Conservation (phyloP, 352 stramenopile genomes). For the Phytopythium delawarense region DNA sequence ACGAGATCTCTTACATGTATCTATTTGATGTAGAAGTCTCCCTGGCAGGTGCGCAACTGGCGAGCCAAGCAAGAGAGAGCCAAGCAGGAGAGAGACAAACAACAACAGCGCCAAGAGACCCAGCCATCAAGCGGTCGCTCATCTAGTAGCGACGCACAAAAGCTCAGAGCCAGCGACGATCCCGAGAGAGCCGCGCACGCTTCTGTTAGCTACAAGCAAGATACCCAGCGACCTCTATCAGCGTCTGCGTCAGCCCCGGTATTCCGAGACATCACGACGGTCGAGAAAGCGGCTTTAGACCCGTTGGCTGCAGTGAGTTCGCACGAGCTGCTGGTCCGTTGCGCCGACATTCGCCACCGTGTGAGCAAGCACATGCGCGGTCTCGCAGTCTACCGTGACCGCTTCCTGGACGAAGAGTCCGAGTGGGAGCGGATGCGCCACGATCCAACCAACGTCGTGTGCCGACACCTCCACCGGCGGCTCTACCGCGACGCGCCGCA, state of each 20-base stretch:
- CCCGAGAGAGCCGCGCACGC: not conserved
- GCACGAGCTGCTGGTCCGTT: slow-evolving; percentile 69
- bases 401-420: slow-evolving; percentile 50
- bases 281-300: slow-evolving; percentile 50
- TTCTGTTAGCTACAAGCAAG: not conserved
- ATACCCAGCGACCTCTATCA: not conserved
- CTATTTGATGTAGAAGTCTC: slow-evolving; percentile 31
- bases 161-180: not conserved
- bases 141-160: not conserved
- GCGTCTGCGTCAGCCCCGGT: not conserved
- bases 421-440: slow-evolving; percentile 66
- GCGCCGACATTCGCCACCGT: slow-evolving; percentile 56
- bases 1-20: not conserved
- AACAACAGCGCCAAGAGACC: not conserved
- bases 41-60: slow-evolving; percentile 77
- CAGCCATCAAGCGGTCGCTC: not conserved
- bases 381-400: slow-evolving; percentile 39
- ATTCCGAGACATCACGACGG: slow-evolving; percentile 60
- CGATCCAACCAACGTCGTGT: slow-evolving; percentile 63
- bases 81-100: slow-evolving; percentile 8
- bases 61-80: slow-evolving; percentile 18
- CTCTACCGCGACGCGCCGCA: slow-evolving; percentile 57
- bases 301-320: slow-evolving; percentile 48
- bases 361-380: slow-evolving; percentile 38
- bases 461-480: slow-evolving; percentile 45